Evolutionary conservation across 2,329 filamentous ascomycete species (phyloP).

Genomic region (Ilyonectria sp.): DNA sequence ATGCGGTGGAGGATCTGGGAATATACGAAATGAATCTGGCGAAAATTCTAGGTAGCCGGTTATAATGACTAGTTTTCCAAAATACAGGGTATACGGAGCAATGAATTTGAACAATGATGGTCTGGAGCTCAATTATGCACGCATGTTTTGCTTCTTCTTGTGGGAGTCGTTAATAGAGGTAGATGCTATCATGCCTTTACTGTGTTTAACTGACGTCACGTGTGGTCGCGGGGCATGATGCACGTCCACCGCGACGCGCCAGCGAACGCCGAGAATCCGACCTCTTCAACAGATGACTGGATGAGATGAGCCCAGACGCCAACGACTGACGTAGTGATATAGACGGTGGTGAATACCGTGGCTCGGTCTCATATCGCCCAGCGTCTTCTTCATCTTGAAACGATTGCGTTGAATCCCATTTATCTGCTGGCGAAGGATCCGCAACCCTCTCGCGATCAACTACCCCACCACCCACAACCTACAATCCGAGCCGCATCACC

Average conservation of each 20-base stretch:
- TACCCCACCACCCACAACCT: slow-evolving; percentile 31
- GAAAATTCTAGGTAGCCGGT: slow-evolving; percentile 16
- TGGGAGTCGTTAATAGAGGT: too few relatives aligned
- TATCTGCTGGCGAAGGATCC: background rate
- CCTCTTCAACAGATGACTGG: background rate
- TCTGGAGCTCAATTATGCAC: background rate
- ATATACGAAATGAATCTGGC: slow-evolving; percentile 5
- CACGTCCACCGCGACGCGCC: slow-evolving; percentile 39
- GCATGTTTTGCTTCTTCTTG: too few relatives aligned
- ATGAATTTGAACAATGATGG: slow-evolving; percentile 4
- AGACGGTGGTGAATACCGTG: background rate
- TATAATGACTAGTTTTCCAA: slow-evolving; percentile 4
- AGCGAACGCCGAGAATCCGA: background rate
- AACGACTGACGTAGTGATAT: background rate
- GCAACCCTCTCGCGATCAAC: background rate
- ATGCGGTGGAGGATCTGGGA: background rate
- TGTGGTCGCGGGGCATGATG: slow-evolving; percentile 43
- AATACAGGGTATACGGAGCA: slow-evolving; percentile 13
- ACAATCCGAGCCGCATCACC: slow-evolving; percentile 12
- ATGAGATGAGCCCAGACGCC: slow-evolving; percentile 15
- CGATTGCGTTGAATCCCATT: background rate
- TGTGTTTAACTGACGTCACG: slow-evolving; percentile 24
- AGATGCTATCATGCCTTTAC: background rate
- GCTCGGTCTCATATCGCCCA: background rate
- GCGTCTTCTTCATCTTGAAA: background rate